Evolutionary conservation across 2,329 filamentous ascomycete genomes (phyloP), one percentile per base, ranked within the genome.

Genomic region (Nothophaeocryptopus gaeumannii): DNA sequence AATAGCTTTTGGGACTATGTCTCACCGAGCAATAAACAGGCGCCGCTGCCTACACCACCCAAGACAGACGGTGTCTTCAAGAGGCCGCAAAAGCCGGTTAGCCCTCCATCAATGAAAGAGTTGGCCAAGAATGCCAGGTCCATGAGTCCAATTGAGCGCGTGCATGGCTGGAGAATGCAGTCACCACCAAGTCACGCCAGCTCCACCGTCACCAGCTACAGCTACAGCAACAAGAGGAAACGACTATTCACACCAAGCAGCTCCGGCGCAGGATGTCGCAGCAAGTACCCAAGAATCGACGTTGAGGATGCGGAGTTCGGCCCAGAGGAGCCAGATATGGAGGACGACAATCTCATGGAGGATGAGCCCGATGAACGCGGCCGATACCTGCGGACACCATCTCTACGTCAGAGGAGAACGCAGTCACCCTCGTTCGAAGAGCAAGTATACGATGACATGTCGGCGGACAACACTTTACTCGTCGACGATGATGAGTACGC

Each of bases 1-100:
- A 63, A 67, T 41, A 62, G 61, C 40, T 60, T 75, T 48, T 74
- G 71, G 71, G 63, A 64, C 49, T 72, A 69, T 51, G 62, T 74
- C 42, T 73, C 71, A 44, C 73, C 73, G 9, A 63, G 63, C 39
- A 74, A 73, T 58, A 60, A 44, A 15, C 44, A 69, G 16, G 67
- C 70, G 49, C 63, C 64, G 5, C 33, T 48, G 14, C 39, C 54
- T n/a, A 56, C 56, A 14, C 53, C 54, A 26, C 53, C 53, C 3
- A 39, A 50, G n/a, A 54, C 50, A 10, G 20, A 26, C 20, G 20
- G 7, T 26, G 53, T 45, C 2, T 71, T 71, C 65, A 69, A 70
- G 46, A 61, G 63, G 34, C 67, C 66, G 2, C 36, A 43, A 1
- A 26, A 40, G 4, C 53, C 52, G n/a, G 20, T 32, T 11, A 39